phyloP scores from a whole-genome alignment of 1,284 basidiomycete species.

The Irpex sp. region DNA sequence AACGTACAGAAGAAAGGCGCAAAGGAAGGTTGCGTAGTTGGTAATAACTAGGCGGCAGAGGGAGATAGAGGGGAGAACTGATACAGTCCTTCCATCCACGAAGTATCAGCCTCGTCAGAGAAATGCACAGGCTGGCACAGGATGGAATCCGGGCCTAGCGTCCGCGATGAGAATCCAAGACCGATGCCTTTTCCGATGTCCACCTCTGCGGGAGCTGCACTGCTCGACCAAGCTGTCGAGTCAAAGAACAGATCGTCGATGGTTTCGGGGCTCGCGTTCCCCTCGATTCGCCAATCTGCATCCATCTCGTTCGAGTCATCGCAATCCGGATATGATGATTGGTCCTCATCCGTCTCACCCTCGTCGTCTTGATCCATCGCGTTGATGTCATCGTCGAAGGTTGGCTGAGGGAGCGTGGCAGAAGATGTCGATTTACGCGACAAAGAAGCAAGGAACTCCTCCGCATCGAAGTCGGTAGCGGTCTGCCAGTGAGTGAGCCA shows the following conservation, averaged over 20 bases:
- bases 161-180: background rate
- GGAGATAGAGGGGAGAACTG: background rate
- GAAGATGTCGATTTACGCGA: background rate
- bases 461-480: conserved; percentile 12
- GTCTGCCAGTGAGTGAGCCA: conserved; percentile 13
- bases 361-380: too few relatives aligned
- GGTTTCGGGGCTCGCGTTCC: background rate
- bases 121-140: background rate
- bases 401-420: background rate
- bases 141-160: background rate
- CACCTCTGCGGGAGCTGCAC: background rate
- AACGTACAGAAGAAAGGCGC: too few relatives aligned
- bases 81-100: background rate
- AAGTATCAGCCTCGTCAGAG: background rate
- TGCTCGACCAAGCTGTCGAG: background rate
- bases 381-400: background rate
- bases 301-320: background rate
- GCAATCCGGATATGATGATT: background rate
- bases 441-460: conserved; percentile 10
- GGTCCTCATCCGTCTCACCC: background rate
- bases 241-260: background rate
- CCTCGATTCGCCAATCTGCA: background rate
- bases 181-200: background rate
- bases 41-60: background rate
- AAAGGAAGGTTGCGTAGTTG: too few relatives aligned